Evolutionary conservation across 164 flowering plant species (phyloP).

Genomic region (Stephania yunnanensis): DNA sequence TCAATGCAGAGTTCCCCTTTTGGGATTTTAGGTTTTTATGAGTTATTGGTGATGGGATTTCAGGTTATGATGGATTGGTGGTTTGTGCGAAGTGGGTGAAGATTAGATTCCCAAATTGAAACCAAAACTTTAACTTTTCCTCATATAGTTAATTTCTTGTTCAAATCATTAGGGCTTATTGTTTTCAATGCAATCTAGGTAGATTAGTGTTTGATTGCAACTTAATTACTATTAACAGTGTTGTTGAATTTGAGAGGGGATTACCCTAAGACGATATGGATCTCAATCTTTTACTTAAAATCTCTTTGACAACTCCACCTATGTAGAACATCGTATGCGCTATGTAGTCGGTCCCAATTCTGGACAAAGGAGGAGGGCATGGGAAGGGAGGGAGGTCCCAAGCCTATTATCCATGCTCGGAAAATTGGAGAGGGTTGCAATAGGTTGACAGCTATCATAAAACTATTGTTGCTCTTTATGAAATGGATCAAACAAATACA

Average conservation of each 20-base stretch:
- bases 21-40: neutral
- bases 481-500: no score
- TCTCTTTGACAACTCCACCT: no score
- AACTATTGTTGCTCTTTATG: no score
- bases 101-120: neutral
- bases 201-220: neutral
- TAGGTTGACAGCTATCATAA: no score
- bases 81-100: neutral
- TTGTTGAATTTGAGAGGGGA: neutral
- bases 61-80: neutral
- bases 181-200: neutral
- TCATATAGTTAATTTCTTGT: neutral
- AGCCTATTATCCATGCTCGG: no score
- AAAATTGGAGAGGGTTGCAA: no score
- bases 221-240: neutral
- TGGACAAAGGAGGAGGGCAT: no score
- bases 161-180: neutral
- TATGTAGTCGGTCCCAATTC: neutral
- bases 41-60: neutral
- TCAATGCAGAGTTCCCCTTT: neutral
- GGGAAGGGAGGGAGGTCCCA: no score
- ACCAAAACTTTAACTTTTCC: neutral
- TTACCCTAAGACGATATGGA: neutral
- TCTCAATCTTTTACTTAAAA: neutral
- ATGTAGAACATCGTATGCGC: neutral